A percentile compares a stretch with the other conserved stretches of the same genome.
Evolutionary conservation across 2,329 filamentous ascomycete species (phyloP).

Genomic region (Colletotrichum filicis): DNA sequence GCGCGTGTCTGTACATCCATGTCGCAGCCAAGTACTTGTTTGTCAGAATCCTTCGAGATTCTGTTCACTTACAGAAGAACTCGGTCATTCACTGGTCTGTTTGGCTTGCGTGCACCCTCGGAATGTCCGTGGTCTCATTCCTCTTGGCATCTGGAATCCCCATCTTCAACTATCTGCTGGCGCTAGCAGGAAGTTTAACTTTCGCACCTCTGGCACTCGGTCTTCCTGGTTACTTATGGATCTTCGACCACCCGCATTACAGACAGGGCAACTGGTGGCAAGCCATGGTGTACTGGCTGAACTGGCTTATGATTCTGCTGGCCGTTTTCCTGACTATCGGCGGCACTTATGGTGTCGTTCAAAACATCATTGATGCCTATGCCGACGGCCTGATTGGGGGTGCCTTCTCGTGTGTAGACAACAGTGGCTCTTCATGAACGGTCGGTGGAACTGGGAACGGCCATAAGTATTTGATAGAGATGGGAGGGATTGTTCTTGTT

Average conservation of each 20-base stretch:
- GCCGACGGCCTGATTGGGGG: slow-evolving; percentile 55
- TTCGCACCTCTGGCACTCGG: slow-evolving; percentile 49
- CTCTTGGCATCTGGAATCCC: slow-evolving; percentile 47
- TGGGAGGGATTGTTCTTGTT: background rate
- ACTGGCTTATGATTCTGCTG: slow-evolving; percentile 47
- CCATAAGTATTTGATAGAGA: background rate
- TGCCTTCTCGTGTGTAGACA: slow-evolving; percentile 61
- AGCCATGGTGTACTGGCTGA: slow-evolving; percentile 44
- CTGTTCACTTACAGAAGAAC: slow-evolving; percentile 48
- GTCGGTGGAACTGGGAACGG: no score
- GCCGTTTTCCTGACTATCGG: slow-evolving; percentile 51
- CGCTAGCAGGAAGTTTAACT: slow-evolving; percentile 45
- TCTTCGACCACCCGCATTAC: slow-evolving; percentile 48
- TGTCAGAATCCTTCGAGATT: slow-evolving; percentile 50
- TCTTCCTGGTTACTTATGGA: slow-evolving; percentile 49
- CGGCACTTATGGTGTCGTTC: slow-evolving; percentile 57
- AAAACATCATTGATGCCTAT: slow-evolving; percentile 63
- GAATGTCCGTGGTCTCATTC: slow-evolving; percentile 43
- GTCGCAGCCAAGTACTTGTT: slow-evolving; percentile 53
- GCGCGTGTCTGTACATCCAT: slow-evolving; percentile 48
- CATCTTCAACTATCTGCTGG: slow-evolving; percentile 48
- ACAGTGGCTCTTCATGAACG: slow-evolving; percentile 46
- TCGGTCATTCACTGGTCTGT: slow-evolving; percentile 47
- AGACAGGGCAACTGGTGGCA: slow-evolving; percentile 42
- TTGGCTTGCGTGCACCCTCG: slow-evolving; percentile 48